A percentile compares a stretch with the other conserved stretches of the same genome.
Evolutionary conservation across 1,284 basidiomycete species (phyloP).

Genomic region (Vanrija sp.): DNA sequence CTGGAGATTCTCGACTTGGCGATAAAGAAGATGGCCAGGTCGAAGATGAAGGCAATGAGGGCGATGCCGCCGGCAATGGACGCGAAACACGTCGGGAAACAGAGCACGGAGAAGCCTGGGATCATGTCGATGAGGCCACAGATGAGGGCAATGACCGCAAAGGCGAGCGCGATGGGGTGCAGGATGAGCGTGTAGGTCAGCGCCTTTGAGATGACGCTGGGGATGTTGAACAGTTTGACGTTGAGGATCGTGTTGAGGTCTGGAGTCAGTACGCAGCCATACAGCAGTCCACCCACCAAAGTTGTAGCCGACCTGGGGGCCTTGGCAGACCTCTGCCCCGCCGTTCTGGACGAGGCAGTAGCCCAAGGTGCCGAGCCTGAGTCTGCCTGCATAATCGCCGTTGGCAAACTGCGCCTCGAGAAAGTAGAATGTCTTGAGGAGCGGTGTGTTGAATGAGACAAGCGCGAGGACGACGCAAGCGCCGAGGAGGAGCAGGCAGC

Average conservation of each 20-base stretch:
- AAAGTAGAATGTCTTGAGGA: constrained; percentile 77
- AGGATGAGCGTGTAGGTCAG: constrained; percentile 81
- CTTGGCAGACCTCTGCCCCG: constrained; percentile 63
- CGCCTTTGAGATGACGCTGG: constrained; percentile 67
- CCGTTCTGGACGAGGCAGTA: constrained; percentile 63
- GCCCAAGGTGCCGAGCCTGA: constrained; percentile 78
- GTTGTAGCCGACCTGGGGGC: constrained; percentile 72
- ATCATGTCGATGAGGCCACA: constrained; percentile 80
- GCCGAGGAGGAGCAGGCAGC: constrained; percentile 69
- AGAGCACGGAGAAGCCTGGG: constrained; percentile 76
- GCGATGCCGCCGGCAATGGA: constrained; percentile 67
- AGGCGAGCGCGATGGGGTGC: constrained; percentile 74
- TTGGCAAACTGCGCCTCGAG: constrained; percentile 65
- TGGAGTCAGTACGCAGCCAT: constrained; percentile 37
- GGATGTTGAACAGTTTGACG: constrained; percentile 62
- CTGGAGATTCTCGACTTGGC: constrained; percentile 70
- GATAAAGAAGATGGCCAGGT: constrained; percentile 78
- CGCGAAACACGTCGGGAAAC: constrained; percentile 75
- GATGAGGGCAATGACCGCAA: constrained; percentile 65
- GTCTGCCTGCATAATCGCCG: constrained; percentile 56
- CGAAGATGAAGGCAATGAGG: constrained; percentile 78
- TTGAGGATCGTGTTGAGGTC: constrained; percentile 76
- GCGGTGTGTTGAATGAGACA: constrained; percentile 80
- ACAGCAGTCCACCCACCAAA: constrained; percentile 58
- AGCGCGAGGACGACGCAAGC: constrained; percentile 71